Base-by-base conservation (phyloP, 129 eudicot species). In the Ambrosia artemisiifolia region DNA sequence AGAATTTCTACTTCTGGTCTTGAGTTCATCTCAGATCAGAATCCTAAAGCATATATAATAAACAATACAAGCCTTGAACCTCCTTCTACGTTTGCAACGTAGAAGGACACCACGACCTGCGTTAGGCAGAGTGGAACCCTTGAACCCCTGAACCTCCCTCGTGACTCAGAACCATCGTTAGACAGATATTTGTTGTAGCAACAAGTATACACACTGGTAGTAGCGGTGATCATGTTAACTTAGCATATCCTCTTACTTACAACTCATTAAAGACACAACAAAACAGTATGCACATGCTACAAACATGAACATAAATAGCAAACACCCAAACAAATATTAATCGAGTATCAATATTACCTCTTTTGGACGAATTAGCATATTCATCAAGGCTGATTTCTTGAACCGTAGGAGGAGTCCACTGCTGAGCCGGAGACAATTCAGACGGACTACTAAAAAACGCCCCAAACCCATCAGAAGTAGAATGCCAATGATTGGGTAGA, bases 341-440 rank as follows among this genome's bases (percentile, higher is more conserved):
- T 36, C 16, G 7, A 54, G 16, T 51, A 55, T 49, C 19, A 1
- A 49, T n/a, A 65, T 48, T 81, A 90, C 96, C 95, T 85, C 87
- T 81, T 69, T 83, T 83, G 18, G 81, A 69, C 13, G 91, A 73
- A 74, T 69, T 79, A 76, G 71, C 83, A 79, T 64, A 80, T 18
- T 88, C 95, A 78, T 84, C 88, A 47, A 76, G 61, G 60, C 59
- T 84, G 78, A 91, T 86, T 80, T 87, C 90, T 79, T 88, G 97
- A 17, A 82, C 79, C 24, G 82, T 65, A 35, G 97, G 95, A 32
- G 97, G 90, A 34, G 88, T 86, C 96, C 92, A 91, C 66, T 89
- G 96, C 63, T 80, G 90, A n/a, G 78, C 70, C 10, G 95, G 88
- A 17, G 92, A 86, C 11, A 89, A 59, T 36, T 88, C 97, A 38